Conservation (phyloP, 1,139 yeast genomes). For the Pichia sp. region DNA sequence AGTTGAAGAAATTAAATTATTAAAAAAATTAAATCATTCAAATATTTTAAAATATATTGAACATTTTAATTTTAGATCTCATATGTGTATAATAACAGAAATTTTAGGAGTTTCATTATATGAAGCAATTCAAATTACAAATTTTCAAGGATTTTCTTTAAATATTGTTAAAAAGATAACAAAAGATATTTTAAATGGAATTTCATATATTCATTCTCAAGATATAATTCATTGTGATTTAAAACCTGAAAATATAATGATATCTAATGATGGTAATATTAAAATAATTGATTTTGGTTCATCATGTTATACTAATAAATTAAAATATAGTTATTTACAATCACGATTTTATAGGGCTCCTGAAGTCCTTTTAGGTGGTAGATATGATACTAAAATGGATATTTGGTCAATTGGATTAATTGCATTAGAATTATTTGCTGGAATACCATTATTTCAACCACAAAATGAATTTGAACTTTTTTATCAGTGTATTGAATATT, state of each 20-base stretch:
- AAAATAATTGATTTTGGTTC: conserved; percentile 67
- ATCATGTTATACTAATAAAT: conserved; percentile 43
- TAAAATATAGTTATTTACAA: conserved; percentile 53
- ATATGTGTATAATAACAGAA: conserved; percentile 77
- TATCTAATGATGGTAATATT: conserved; percentile 27
- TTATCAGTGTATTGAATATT: conserved; percentile 36
- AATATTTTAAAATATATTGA: conserved; percentile 53
- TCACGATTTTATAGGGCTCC: conserved; percentile 68
- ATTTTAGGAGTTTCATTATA: conserved; percentile 61
- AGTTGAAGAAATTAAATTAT: conserved; percentile 55
- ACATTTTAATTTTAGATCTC: conserved; percentile 71
- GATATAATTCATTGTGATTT: conserved; percentile 74
- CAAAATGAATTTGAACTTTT: conserved; percentile 63
- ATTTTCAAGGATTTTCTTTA: conserved; percentile 57
- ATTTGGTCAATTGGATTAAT: conserved; percentile 78
- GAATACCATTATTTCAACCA: conserved; percentile 65
- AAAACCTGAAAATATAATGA: conserved; percentile 64
- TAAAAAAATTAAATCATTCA: conserved; percentile 26
- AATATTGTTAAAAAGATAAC: conserved; percentile 45
- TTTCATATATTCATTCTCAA: conserved; percentile 51
- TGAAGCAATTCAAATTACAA: conserved; percentile 55
- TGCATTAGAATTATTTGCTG: conserved; percentile 58
- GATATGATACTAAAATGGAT: conserved; percentile 63
- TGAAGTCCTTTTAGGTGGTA: conserved; percentile 75
- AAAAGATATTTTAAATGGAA: conserved; percentile 50